Conservation (phyloP, 1,139 yeast genomes). For the Saccharomycopsis hybrid region DNA sequence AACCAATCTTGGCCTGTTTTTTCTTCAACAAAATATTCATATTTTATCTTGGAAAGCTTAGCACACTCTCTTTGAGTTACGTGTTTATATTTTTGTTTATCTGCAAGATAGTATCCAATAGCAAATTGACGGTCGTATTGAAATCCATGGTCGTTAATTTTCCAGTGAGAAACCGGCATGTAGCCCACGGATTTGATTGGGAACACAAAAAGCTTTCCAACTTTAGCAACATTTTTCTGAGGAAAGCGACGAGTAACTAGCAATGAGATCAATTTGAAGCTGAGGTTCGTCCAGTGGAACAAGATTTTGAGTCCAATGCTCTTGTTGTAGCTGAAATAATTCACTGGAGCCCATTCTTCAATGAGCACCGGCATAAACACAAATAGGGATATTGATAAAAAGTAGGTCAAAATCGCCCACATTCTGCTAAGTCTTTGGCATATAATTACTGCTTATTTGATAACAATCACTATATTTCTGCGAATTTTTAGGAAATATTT, state of each 20-base stretch:
- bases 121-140: constrained; percentile 37
- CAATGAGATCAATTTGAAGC: too few species aligned
- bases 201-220: constrained; percentile 24
- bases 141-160: constrained; percentile 34
- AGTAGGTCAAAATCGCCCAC: too few species aligned
- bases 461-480: too few species aligned
- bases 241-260: neutral
- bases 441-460: too few species aligned
- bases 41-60: constrained; percentile 29
- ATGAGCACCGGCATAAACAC: too few species aligned
- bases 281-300: too few species aligned
- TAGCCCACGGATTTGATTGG: constrained; percentile 39
- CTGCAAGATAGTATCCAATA: constrained; percentile 29
- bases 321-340: too few species aligned
- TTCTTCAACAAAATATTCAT: constrained; percentile 25
- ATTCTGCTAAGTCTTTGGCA: too few species aligned
- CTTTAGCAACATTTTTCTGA: neutral
- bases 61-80: constrained; percentile 34
- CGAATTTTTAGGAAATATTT: too few species aligned
- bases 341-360: too few species aligned
- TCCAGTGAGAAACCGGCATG: constrained; percentile 30
- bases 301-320: too few species aligned
- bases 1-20: constrained; percentile 26
- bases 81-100: constrained; percentile 26
- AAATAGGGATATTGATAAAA: too few species aligned